Percentiles rank a stretch among this genome's conserved stretches.
phyloP scores from a whole-genome alignment of 2,329 filamentous ascomycete genomes.

The Penicillium carneum region DNA sequence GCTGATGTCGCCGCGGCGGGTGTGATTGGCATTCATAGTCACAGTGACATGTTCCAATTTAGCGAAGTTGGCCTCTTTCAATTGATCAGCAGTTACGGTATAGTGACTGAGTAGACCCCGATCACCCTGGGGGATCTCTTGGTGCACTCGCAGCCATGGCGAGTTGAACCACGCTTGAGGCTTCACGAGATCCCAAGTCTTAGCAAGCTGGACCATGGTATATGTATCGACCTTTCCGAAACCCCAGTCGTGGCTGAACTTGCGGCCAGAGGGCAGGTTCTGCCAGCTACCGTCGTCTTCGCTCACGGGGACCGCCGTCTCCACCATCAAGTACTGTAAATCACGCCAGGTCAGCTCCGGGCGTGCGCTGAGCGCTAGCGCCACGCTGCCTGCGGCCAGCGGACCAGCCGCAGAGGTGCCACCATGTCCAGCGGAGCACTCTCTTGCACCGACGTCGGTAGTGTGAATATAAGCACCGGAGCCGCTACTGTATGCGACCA shows the following conservation, averaged over 20 bases:
- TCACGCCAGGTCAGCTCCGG: conserved; percentile 93
- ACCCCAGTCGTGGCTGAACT: conserved; percentile 92
- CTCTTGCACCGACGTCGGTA: conserved; percentile 85
- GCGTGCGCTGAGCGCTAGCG: conserved; percentile 81
- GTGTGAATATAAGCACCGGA: conserved; percentile 90
- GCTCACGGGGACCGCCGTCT: conserved; percentile 83
- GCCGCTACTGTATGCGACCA: conserved; percentile 96
- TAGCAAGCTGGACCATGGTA: conserved; percentile 82
- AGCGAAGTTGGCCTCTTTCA: conserved; percentile 81
- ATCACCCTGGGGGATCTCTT: conserved; percentile 83
- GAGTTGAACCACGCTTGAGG: conserved; percentile 94
- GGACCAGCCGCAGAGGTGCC: conserved; percentile 96
- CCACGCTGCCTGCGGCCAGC: conserved; percentile 88
- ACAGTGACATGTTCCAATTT: conserved; percentile 93
- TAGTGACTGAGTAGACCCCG: conserved; percentile 80
- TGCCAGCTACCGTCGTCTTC: conserved; percentile 79
- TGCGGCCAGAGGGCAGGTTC: conserved; percentile 77
- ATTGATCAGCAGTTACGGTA: conserved; percentile 79
- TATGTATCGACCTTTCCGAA: conserved; percentile 95
- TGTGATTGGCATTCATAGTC: conserved; percentile 94
- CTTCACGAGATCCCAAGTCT: conserved; percentile 85
- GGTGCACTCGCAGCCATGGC: conserved; percentile 89
- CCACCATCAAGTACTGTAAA: conserved; percentile 85
- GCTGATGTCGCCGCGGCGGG: conserved; percentile 85
- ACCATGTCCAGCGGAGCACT: conserved; percentile 82